Conservation (phyloP, 371 early-diverging fungal genomes). For the Paraphysoderma sedebokerense region DNA sequence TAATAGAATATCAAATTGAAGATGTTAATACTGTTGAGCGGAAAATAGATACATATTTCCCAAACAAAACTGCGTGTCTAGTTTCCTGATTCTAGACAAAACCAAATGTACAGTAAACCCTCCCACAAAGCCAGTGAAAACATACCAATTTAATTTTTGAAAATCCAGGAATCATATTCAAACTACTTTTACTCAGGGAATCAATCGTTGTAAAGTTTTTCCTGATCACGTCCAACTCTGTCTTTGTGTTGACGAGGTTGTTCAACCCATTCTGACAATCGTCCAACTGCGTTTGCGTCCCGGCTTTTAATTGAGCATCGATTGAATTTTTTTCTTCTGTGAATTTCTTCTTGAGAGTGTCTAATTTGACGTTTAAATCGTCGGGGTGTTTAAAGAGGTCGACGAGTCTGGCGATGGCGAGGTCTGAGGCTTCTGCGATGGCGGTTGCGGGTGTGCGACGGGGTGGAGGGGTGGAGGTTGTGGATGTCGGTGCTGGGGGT, state of each 20-base stretch:
- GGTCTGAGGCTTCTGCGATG: too few relatives aligned
- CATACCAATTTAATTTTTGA: slow-evolving; percentile 63
- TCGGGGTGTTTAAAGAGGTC: slow-evolving; percentile 75
- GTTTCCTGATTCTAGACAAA: too few relatives aligned
- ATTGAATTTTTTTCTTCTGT: slow-evolving; percentile 78
- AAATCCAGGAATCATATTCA: slow-evolving; percentile 69
- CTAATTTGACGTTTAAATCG: slow-evolving; percentile 72
- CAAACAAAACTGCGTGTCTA: too few relatives aligned
- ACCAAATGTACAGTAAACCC: too few relatives aligned
- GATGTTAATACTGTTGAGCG: too few relatives aligned
- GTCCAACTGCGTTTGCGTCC: slow-evolving; percentile 80
- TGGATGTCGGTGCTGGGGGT: too few relatives aligned
- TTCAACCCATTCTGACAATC: slow-evolving; percentile 77
- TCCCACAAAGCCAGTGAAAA: too few relatives aligned
- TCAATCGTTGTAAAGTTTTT: slow-evolving; percentile 63
- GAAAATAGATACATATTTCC: too few relatives aligned
- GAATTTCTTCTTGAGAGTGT: slow-evolving; percentile 53
- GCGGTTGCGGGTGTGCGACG: too few relatives aligned
- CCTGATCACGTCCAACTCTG: slow-evolving; percentile 46
- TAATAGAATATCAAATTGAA: not conserved
- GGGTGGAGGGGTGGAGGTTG: too few relatives aligned
- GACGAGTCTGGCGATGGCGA: slow-evolving; percentile 28
- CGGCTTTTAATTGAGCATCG: slow-evolving; percentile 87
- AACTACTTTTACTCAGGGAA: slow-evolving; percentile 59
- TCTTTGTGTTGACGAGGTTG: slow-evolving; percentile 40